Evolutionary conservation across 2,329 filamentous ascomycete genomes (phyloP).

Genomic region (Aureobasidium namibiae): DNA sequence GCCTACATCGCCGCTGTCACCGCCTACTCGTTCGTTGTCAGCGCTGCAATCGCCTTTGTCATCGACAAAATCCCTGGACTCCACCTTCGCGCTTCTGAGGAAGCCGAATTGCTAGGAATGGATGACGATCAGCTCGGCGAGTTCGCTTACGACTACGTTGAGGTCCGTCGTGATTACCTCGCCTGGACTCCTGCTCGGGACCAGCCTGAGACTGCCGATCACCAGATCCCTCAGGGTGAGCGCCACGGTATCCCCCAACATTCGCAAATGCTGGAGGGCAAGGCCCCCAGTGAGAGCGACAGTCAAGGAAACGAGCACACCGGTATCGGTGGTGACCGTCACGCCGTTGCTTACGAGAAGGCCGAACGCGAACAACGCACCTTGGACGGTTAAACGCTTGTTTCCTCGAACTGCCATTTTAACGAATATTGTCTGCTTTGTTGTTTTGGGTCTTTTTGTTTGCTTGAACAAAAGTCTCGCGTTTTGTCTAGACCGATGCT

Average conservation of each 20-base stretch:
- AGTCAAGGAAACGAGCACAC: constrained; percentile 36
- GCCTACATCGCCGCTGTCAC: constrained; percentile 62
- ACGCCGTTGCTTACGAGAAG: constrained; percentile 43
- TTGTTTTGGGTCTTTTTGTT: not conserved
- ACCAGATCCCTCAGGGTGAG: constrained; percentile 54
- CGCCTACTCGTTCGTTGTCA: constrained; percentile 65
- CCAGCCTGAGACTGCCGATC: constrained; percentile 52
- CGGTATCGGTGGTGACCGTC: constrained; percentile 44
- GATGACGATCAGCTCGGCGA: constrained; percentile 86
- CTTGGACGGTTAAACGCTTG: not conserved
- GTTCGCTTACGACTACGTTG: constrained; percentile 85
- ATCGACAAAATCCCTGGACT: constrained; percentile 72
- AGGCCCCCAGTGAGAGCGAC: constrained; percentile 39
- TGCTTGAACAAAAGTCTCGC: not conserved
- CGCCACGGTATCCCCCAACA: constrained; percentile 66
- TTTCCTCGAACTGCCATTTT: not conserved
- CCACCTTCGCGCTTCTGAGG: constrained; percentile 69
- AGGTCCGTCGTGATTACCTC: constrained; percentile 79
- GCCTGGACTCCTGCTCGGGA: constrained; percentile 73
- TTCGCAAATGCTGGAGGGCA: constrained; percentile 55
- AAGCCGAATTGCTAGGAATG: constrained; percentile 80
- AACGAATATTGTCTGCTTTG: not conserved
- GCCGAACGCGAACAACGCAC: constrained; percentile 20
- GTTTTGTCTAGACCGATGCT: constrained; percentile 3
- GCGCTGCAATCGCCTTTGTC: constrained; percentile 61